These are phyloP conservation scores for Saccharum hybrid DNA, from an alignment of 202 grass and related monocot genomes.

Conservation along the genomic window DNA sequence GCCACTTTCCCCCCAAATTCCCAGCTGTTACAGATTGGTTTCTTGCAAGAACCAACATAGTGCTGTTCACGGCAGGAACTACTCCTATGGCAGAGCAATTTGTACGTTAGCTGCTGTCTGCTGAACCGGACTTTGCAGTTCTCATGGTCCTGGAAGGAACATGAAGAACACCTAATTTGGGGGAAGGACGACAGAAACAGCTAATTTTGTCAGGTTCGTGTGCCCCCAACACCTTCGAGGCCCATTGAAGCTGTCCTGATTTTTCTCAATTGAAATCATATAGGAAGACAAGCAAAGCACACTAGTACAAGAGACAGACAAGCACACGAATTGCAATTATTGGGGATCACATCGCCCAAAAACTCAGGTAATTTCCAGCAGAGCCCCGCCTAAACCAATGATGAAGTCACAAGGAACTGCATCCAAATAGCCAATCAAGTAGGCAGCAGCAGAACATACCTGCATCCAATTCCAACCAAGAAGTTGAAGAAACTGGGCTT, in stretches of 20 bases:
- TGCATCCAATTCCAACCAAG: slow-evolving; percentile 52
- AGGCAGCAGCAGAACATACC: slow-evolving; percentile 8
- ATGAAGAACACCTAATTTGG: not conserved
- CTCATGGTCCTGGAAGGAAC: not conserved
- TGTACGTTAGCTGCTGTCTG: slow-evolving; percentile 5
- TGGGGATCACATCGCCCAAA: no score
- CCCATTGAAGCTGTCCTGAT: not conserved
- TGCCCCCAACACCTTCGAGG: not conserved
- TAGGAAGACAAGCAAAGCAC: no score
- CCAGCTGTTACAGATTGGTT: slow-evolving; percentile 3
- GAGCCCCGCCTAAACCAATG: not conserved
- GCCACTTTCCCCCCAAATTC: slow-evolving; percentile 24
- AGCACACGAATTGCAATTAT: no score
- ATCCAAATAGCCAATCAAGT: not conserved
- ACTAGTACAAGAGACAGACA: no score
- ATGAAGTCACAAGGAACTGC: not conserved
- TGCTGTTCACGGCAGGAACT: not conserved
- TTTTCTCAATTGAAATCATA: not conserved
- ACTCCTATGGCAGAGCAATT: not conserved
- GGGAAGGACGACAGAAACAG: not conserved
- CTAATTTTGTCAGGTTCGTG: no score
- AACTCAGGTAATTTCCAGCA: not conserved
- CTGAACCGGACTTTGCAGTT: not conserved
- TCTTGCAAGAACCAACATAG: slow-evolving; percentile 18
- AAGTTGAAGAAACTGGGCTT: not conserved